Base-by-base conservation (phyloP, 331 rosid species). In the Quercus lobata region DNA sequence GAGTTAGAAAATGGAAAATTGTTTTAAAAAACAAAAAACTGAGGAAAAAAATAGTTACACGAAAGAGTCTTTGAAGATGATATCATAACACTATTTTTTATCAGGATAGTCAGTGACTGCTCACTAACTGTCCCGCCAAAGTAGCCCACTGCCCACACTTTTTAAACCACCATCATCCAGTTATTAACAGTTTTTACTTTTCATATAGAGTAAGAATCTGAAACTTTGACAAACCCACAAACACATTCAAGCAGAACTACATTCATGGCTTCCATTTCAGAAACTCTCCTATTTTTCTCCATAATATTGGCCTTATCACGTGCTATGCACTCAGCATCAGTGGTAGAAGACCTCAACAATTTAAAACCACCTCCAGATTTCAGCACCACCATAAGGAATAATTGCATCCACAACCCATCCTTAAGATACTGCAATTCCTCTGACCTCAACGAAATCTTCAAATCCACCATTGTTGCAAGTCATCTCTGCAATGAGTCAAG, bases 401-500 rank as follows among this genome's bases (percentile, higher is more conserved):
- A 92, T 85, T 92, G 93, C 76, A 73, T 79, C 73, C 83, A 82
- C 2, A 87, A 83, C 79, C 95, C 97, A 9, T 88, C 92, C 73
- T 84, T 92, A 52, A 87, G 94, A 71, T 90, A 90, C 87, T 92
- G 93, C 87, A 84, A 27, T 74, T 80, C 88, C 37, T 80, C 86
- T 14, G 78, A 87, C 81, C 78, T 90, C 27, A 83, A 74, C 75
- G 92, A 92, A 77, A 84, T 92, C 58, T 92, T 92, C 90, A 92
- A 88, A 58, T 86, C 71, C 57, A 87, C 91, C 76, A 88, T 90
- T 70, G 94, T 92, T 29, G 93, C 94, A 57, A 87, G 93, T 75
- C 93, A 89, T 83, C 90, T 92, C 22, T 92, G 93, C 85, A 92
- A 90, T 30, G 93, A 90, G 69, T 92, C 94, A 7, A 85, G 79